Conservation (phyloP, 768 basidiomycete species). For the Psilocybe azurescens region DNA sequence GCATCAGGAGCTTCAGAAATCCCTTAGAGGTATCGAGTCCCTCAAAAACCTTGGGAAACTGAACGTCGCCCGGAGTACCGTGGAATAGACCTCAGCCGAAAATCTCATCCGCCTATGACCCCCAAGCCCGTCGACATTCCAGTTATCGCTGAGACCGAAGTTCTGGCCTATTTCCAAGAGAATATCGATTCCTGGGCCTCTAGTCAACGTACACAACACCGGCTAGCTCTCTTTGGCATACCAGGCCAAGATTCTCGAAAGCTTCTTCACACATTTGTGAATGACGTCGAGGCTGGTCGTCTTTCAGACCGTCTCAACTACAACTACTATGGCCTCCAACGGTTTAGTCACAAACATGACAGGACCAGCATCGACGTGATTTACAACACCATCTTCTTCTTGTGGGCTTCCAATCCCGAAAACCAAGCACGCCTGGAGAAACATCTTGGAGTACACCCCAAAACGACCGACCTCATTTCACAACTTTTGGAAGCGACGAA, state of each 20-base stretch:
- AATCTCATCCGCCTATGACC: neutral
- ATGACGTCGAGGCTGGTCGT: conserved; percentile 40
- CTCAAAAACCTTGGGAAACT: neutral
- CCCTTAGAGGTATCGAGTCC: neutral
- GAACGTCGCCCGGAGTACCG: neutral
- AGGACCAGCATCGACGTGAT: conserved; percentile 44
- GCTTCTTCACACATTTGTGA: conserved; percentile 49
- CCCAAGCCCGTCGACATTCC: neutral
- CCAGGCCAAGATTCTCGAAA: conserved; percentile 38
- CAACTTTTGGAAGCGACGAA: conserved; percentile 43
- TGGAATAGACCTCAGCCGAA: neutral
- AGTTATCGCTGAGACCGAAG: conserved; percentile 8
- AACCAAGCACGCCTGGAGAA: conserved; percentile 9
- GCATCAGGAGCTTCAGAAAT: neutral
- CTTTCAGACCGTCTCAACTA: conserved; percentile 33
- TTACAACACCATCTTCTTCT: conserved; percentile 58
- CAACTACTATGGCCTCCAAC: conserved; percentile 43
- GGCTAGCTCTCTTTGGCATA: conserved; percentile 57
- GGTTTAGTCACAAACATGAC: conserved; percentile 44
- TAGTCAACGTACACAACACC: conserved; percentile 33
- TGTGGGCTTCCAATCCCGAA: conserved; percentile 44
- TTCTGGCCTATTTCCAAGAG: conserved; percentile 36
- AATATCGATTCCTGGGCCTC: conserved; percentile 46
- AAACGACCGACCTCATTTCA: conserved; percentile 43
- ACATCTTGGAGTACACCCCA: conserved; percentile 27